Evolutionary conservation across 2,329 filamentous ascomycete genomes (phyloP), one percentile per base, ranked within the genome.

Genomic region (Rosellinia necatrix): DNA sequence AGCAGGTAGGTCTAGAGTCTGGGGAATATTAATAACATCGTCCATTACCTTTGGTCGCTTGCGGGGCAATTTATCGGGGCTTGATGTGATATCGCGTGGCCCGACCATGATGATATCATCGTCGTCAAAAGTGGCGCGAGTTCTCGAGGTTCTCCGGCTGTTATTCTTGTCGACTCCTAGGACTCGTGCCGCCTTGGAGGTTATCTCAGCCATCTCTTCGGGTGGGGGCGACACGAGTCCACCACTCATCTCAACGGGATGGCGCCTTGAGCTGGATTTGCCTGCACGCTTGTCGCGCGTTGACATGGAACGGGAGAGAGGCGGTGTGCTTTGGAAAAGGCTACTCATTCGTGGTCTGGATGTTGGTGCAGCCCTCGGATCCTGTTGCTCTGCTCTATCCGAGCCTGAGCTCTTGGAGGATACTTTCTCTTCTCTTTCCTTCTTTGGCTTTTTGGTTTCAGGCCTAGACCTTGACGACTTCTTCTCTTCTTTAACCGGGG

Each of bases 101-200:
- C 72, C 76, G 17, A 73, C 73, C 76, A 83, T 79, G 34, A 78
- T 71, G 40, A 80, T 73, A 37, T 84, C 81, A 22, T 82, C 79
- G 6, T 83, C 78, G 10, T 77, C 75, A 9, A 71, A 70, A 13
- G 71, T 70, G 8, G 56, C 59, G 59, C 71, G 75, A 58, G 71
- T 68, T 61, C 78, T 84, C 19, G 62, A 64, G 52, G 81, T 80
- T 70, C 82, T 76, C 49, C 72, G 75, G 60, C 71, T 76, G 60
- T 72, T 73, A 38, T 67, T 68, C 49, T 73, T 75, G 35, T 77
- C 77, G 21, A 82, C 64, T 76, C 92, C 84, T 2, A 94, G 84
- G 49, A 93, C 74, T 72, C 87, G 92, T 27, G 90, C 90, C 24
- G 90, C 91, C 72, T 96, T 96, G 41, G 85, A 81, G 6, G 87